phyloP scores from a whole-genome alignment of 2,329 filamentous ascomycete genomes.

The Cladosporium sp. region DNA sequence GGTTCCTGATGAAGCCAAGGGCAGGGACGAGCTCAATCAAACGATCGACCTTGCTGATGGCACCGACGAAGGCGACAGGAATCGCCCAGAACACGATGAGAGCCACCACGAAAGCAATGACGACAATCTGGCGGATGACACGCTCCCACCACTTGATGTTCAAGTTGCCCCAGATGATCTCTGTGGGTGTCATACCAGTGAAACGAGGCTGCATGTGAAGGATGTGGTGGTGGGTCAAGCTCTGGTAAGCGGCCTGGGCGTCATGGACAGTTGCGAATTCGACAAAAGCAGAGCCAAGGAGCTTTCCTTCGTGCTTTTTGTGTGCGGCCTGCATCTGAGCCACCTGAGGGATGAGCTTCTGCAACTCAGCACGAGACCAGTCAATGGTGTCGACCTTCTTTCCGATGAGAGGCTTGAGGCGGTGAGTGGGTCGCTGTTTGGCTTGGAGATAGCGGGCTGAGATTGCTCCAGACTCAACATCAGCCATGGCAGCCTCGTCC shows the following conservation, averaged over 20 bases:
- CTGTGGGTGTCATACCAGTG: constrained; percentile 74
- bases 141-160: constrained; percentile 83
- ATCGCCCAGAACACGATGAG: constrained; percentile 85
- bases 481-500: constrained; percentile 47
- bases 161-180: constrained; percentile 85
- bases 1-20: constrained; percentile 44
- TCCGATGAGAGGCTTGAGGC: constrained; percentile 65
- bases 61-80: constrained; percentile 73
- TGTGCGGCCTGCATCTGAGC: constrained; percentile 65
- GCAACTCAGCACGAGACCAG: constrained; percentile 76
- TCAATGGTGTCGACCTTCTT: constrained; percentile 94
- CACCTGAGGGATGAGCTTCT: constrained; percentile 68
- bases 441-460: constrained; percentile 70
- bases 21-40: constrained; percentile 36
- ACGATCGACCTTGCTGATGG: constrained; percentile 75
- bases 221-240: constrained; percentile 79
- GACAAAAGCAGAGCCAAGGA: constrained; percentile 77
- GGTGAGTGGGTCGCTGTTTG: constrained; percentile 74
- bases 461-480: constrained; percentile 65
- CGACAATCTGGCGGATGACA: constrained; percentile 65
- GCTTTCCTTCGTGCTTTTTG: constrained; percentile 57
- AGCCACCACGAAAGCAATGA: constrained; percentile 67
- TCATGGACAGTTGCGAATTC: constrained; percentile 80
- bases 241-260: constrained; percentile 83
- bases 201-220: constrained; percentile 83